phyloP scores from a whole-genome alignment of 306 rosid species.

The Mimosa pudica region DNA sequence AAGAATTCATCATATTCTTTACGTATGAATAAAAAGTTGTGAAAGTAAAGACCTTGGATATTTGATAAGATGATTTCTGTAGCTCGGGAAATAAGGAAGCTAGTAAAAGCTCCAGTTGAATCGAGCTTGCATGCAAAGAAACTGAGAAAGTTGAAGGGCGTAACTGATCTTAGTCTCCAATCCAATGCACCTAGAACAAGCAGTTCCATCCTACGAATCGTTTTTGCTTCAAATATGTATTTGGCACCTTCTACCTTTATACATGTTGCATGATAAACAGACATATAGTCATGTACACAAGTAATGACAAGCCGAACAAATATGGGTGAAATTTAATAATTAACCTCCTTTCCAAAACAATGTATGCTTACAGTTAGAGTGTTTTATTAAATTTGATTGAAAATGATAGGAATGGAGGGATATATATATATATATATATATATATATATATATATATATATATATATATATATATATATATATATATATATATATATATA shows the following conservation, averaged over 20 bases:
- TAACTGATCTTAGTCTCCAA: slow-evolving; percentile 86
- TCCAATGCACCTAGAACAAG: slow-evolving; percentile 80
- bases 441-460: no score
- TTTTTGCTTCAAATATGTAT: slow-evolving; percentile 72
- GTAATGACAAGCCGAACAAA: slow-evolving; percentile 14
- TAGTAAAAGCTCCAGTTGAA: slow-evolving; percentile 51
- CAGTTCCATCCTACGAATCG: slow-evolving; percentile 74
- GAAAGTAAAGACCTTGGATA: slow-evolving; percentile 56
- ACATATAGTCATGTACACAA: background rate
- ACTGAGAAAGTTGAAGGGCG: slow-evolving; percentile 72
- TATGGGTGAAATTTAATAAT: background rate
- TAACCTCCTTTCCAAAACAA: background rate
- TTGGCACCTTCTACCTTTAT: slow-evolving; percentile 72
- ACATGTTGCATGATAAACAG: background rate
- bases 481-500: no score
- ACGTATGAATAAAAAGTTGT: background rate
- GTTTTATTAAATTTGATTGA: slow-evolving; percentile 4
- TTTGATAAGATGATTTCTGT: slow-evolving; percentile 71
- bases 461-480: no score
- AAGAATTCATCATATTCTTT: background rate
- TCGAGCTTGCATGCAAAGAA: slow-evolving; percentile 78
- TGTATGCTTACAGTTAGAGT: background rate
- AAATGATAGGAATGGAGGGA: background rate
- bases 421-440: background rate
- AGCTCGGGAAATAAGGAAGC: slow-evolving; percentile 68